Evolutionary conservation across 306 rosid genomes (phyloP).

Genomic region (Malus fusca): DNA sequence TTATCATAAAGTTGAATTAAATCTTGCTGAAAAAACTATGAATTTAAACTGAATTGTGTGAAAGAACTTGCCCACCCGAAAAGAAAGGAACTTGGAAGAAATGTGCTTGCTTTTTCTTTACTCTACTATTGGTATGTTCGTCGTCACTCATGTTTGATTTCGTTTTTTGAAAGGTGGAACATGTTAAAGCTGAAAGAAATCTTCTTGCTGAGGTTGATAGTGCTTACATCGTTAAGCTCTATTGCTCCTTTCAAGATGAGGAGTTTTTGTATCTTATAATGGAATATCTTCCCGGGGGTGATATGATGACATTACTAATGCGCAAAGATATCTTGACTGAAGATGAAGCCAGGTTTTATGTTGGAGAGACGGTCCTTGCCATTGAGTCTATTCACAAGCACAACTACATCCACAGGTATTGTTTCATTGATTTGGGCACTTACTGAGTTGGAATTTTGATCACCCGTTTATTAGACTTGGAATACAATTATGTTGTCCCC

Average conservation of each 20-base stretch:
- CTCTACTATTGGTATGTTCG: background rate
- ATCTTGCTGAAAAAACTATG: background rate
- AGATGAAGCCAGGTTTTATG: constrained; percentile 72
- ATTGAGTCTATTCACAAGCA: constrained; percentile 86
- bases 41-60: background rate
- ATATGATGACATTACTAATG: constrained; percentile 82
- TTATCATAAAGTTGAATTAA: background rate
- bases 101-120: background rate
- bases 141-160: background rate
- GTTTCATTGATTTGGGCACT: background rate
- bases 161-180: constrained; percentile 65
- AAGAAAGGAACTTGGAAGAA: background rate
- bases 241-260: constrained; percentile 89
- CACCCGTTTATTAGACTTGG: background rate
- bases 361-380: constrained; percentile 87
- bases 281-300: constrained; percentile 96
- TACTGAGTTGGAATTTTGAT: background rate
- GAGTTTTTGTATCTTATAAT: constrained; percentile 77
- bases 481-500: background rate
- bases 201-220: constrained; percentile 90
- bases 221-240: constrained; percentile 73
- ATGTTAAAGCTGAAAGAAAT: constrained; percentile 89
- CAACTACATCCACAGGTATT: constrained; percentile 77
- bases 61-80: background rate
- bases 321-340: constrained; percentile 79